A percentile compares a stretch with the other conserved stretches of the same genome.
Conservation (phyloP, 2,329 filamentous ascomycete species). For the Ophiosphaerella narmari region DNA sequence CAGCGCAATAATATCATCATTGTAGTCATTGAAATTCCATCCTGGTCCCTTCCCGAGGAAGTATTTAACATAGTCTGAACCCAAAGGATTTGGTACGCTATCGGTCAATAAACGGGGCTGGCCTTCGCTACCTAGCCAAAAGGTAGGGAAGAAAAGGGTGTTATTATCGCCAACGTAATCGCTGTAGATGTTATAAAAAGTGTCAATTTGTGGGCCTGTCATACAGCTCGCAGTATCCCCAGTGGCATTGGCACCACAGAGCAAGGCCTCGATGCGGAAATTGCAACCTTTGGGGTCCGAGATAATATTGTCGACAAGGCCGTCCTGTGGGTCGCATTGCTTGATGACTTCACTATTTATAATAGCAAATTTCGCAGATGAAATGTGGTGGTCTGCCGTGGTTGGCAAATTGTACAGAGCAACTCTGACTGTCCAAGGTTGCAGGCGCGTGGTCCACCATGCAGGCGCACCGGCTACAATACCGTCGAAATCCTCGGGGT, state of each 20-base stretch:
- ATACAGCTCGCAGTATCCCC: conserved; percentile 48
- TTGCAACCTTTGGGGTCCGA: conserved; percentile 52
- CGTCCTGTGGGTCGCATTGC: conserved; percentile 59
- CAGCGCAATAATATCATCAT: conserved; percentile 46
- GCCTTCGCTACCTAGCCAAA: conserved; percentile 46
- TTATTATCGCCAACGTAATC: conserved; percentile 49
- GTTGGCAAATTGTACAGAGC: conserved; percentile 56
- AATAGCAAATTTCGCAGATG: conserved; percentile 48
- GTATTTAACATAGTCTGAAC: conserved; percentile 49
- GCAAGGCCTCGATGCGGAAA: conserved; percentile 48
- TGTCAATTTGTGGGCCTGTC: conserved; percentile 49
- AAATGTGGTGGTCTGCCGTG: conserved; percentile 52
- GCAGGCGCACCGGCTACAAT: conserved; percentile 59
- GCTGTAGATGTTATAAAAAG: conserved; percentile 49
- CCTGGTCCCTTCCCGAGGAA: conserved; percentile 46
- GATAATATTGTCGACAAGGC: conserved; percentile 54
- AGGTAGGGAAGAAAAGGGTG: conserved; percentile 49
- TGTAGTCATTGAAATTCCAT: conserved; percentile 48
- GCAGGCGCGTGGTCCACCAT: conserved; percentile 57
- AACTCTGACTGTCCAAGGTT: conserved; percentile 51
- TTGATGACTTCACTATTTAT: conserved; percentile 52
- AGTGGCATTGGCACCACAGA: conserved; percentile 41
- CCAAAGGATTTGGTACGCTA: conserved; percentile 43
- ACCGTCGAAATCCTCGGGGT: conserved; percentile 63
- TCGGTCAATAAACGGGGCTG: conserved; percentile 47